Conservation (phyloP, 257 asterid species). For the Solanum pennellii region DNA sequence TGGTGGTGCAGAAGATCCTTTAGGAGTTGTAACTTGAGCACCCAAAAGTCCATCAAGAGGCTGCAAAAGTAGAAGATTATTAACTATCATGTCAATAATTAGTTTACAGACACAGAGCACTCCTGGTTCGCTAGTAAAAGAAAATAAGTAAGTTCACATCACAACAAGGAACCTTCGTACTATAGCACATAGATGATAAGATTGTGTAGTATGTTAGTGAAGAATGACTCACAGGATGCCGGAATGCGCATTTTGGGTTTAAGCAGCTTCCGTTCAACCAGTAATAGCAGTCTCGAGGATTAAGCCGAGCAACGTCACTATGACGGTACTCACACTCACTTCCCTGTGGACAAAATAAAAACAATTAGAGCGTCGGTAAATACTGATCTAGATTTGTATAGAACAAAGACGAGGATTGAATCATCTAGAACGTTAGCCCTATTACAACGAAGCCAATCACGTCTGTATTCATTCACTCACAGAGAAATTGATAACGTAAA, state of each 20-base stretch:
- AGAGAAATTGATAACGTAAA: not conserved
- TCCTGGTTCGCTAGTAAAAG: not conserved
- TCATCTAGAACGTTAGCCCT: not conserved
- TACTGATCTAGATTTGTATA: not conserved
- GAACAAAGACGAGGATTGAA: not conserved
- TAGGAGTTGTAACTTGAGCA: constrained; percentile 35
- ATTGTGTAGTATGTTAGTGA: not conserved
- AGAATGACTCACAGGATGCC: constrained; percentile 73
- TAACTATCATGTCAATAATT: not conserved
- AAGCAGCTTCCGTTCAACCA: constrained; percentile 87
- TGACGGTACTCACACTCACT: constrained; percentile 86
- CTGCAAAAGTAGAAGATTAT: constrained; percentile 21
- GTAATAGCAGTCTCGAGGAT: constrained; percentile 83
- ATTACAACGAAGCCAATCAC: not conserved
- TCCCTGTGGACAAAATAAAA: constrained; percentile 34
- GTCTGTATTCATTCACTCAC: not conserved
- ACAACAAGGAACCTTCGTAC: not conserved
- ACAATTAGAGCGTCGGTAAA: not conserved
- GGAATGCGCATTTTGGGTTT: constrained; percentile 66
- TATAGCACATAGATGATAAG: not conserved
- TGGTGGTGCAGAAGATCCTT: constrained; percentile 32
- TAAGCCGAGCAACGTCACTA: constrained; percentile 72
- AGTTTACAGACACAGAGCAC: not conserved
- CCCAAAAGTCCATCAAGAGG: constrained; percentile 78
- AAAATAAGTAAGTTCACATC: not conserved